These are phyloP conservation scores for Pythium brassicae DNA, from an alignment of 352 stramenopile species.

Conservation along the genomic window DNA sequence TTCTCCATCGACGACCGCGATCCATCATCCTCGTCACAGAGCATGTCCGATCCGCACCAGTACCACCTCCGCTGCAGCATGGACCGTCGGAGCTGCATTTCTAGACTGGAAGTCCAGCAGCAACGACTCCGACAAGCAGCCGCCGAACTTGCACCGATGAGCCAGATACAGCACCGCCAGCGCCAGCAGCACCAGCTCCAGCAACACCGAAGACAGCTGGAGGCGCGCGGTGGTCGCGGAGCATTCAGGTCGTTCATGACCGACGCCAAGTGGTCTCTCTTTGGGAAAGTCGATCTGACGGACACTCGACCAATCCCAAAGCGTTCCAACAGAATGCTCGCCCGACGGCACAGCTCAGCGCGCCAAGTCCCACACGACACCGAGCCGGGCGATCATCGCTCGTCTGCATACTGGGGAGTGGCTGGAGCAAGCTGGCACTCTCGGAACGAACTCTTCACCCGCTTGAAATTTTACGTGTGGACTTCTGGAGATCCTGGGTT, in stretches of 20 bases:
- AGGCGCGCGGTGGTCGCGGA: background rate
- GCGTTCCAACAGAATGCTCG: background rate
- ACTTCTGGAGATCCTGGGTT: slow-evolving; percentile 25
- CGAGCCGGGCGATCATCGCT: background rate
- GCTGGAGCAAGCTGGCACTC: slow-evolving; percentile 18
- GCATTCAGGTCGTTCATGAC: slow-evolving; percentile 10
- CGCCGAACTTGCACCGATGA: background rate
- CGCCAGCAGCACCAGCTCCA: background rate
- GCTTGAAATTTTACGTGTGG: slow-evolving; percentile 51
- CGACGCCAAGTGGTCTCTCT: slow-evolving; percentile 13
- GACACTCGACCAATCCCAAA: background rate
- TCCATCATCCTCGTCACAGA: background rate
- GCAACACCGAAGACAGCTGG: background rate
- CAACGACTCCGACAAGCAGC: background rate
- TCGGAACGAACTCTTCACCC: slow-evolving; percentile 22
- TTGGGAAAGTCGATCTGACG: background rate
- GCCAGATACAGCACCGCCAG: background rate
- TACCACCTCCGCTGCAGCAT: background rate
- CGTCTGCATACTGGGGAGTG: background rate
- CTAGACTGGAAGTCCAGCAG: background rate
- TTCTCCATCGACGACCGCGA: slow-evolving; percentile 10
- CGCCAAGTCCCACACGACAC: background rate
- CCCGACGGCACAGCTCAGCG: background rate
- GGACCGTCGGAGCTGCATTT: background rate
- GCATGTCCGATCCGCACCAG: no score